Evolutionary conservation across 2,329 filamentous ascomycete genomes (phyloP).

Genomic region (Talaromyces albobiverticillius): DNA sequence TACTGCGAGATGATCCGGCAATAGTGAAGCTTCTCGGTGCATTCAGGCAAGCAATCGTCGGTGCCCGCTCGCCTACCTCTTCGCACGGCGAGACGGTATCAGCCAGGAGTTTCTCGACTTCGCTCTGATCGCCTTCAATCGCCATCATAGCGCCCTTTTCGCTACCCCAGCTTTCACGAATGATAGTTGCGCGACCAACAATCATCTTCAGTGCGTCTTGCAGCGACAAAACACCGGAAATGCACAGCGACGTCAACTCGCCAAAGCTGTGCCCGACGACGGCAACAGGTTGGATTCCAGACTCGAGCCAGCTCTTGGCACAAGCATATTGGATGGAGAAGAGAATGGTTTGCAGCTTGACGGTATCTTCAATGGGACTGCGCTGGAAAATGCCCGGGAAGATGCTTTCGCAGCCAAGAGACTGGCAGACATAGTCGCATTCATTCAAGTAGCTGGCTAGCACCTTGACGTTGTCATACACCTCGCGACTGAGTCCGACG

Average conservation of each 20-base stretch:
- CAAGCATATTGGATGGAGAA: constrained; percentile 40
- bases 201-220: constrained; percentile 30
- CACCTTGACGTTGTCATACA: constrained; percentile 27
- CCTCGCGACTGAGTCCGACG: constrained; percentile 23
- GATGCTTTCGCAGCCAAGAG: constrained; percentile 31
- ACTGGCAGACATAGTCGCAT: constrained; percentile 27
- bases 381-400: constrained; percentile 31
- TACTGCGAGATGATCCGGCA: constrained; percentile 14
- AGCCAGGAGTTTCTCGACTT: constrained; percentile 20
- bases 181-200: constrained; percentile 27
- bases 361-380: constrained; percentile 17
- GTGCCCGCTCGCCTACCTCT: constrained; percentile 9
- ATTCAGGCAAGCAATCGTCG: constrained; percentile 38
- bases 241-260: constrained; percentile 34
- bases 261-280: constrained; percentile 42
- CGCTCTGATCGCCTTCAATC: constrained; percentile 25
- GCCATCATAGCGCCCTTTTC: constrained; percentile 33
- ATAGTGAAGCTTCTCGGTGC: constrained; percentile 20
- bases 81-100: constrained; percentile 6
- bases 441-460: constrained; percentile 33
- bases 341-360: constrained; percentile 33
- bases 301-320: constrained; percentile 39
- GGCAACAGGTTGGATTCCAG: constrained; percentile 30
- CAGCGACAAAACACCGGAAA: constrained; percentile 29
- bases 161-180: constrained; percentile 30